Evolutionary conservation across 1,139 yeast species (phyloP).

Genomic region (Sugiyamaella novakii): DNA sequence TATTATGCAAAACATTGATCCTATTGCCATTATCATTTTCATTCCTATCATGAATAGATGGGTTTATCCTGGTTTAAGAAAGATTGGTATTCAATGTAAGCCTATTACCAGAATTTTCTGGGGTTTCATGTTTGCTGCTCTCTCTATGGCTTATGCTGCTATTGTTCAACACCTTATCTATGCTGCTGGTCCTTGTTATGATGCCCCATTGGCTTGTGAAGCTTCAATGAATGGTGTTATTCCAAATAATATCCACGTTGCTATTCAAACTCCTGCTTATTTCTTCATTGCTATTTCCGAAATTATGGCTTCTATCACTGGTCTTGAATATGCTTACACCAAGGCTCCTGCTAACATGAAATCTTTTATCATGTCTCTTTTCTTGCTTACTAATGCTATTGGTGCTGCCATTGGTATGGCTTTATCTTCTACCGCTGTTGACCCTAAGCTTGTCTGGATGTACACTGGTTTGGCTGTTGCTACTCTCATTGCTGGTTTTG

Average conservation of each 20-base stretch:
- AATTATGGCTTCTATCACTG: slow-evolving; percentile 66
- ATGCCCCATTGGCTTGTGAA: slow-evolving; percentile 51
- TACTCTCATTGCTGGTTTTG: slow-evolving; percentile 59
- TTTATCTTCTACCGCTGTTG: slow-evolving; percentile 61
- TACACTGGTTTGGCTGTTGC: slow-evolving; percentile 64
- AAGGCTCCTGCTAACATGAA: slow-evolving; percentile 69
- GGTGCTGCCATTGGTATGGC: slow-evolving; percentile 79
- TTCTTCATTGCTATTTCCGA: slow-evolving; percentile 63
- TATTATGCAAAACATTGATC: slow-evolving; percentile 63
- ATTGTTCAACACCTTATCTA: slow-evolving; percentile 76
- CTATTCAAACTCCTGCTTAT: slow-evolving; percentile 66
- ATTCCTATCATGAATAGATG: slow-evolving; percentile 60
- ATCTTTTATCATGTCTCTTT: slow-evolving; percentile 64
- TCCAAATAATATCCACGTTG: slow-evolving; percentile 61
- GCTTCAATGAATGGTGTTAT: slow-evolving; percentile 41
- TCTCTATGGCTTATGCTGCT: slow-evolving; percentile 79
- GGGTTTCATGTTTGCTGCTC: slow-evolving; percentile 73
- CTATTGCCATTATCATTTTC: slow-evolving; percentile 61
- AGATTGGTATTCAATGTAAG: slow-evolving; percentile 45
- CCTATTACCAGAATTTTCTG: slow-evolving; percentile 71
- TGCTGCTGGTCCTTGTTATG: slow-evolving; percentile 75
- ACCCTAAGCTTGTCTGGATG: slow-evolving; percentile 71
- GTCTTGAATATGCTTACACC: slow-evolving; percentile 69
- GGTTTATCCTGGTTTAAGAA: slow-evolving; percentile 59
- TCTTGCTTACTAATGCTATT: slow-evolving; percentile 61